Evolutionary conservation across 768 basidiomycete genomes (phyloP), one percentile per base, ranked within the genome.

Genomic region (Mycena epipterygia): DNA sequence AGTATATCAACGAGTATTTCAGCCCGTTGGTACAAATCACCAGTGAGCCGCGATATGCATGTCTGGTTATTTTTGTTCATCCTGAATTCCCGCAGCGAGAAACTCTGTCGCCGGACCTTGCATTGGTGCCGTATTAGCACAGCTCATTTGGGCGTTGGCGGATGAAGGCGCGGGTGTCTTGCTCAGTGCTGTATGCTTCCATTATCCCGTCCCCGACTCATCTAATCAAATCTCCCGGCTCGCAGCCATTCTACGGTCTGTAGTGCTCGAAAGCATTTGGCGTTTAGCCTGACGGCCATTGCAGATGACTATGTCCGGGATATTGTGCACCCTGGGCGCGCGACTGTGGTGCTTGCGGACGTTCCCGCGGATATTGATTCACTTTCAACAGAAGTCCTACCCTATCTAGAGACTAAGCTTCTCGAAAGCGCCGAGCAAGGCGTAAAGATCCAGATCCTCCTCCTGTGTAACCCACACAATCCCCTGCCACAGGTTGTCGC

Each of bases 401-500:
- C 65, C 0, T 58, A 74, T 49, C 70, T 79, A 30, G 77, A 77
- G 41, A 56, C 42, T n/a, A 67, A 67, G 17, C 53, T 78, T 3
- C 51, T 62, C 12, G 60, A 75, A 46, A 71, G 65, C 41, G 53
- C 66, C 3, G 58, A 64, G 16, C 42, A 58, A 13, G 76, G 76
- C 13, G 70, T 64, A 9, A 66, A 57, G 19, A 71, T 79, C 59
- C 70, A 73, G 32, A 79, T 75, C 1, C 71, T 79, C n/a, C 53
- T 80, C 9, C 64, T 80, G 3, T 75, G 74, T 35, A 80, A 80
- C 59, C 79, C 79, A 12, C 79, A 80, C 70, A 80, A 80, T 48
- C 79, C 79, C 4, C 70, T 76, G 21, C 77, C 77, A 5, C 67
- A 74, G n/a, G 66, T 67, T 16, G 75, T 79, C 33, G 64, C 74